Evolutionary conservation across 2,329 filamentous ascomycete genomes (phyloP).

Genomic region (Cylindrodendrum hubeiense): DNA sequence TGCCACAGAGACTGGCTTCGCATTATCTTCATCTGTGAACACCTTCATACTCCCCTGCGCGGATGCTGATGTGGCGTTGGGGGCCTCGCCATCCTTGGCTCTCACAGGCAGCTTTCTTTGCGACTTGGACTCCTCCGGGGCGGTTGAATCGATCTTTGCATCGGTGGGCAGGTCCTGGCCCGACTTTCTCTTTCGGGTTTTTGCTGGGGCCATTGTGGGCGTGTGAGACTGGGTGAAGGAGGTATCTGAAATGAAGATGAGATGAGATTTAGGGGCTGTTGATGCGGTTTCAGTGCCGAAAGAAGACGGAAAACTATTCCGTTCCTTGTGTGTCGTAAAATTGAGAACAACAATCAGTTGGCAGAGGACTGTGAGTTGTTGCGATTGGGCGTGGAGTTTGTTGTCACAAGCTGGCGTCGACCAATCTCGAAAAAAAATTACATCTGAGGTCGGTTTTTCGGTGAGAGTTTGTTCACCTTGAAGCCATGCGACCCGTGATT

Average conservation of each 20-base stretch:
- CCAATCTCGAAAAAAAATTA: slow-evolving; percentile 20
- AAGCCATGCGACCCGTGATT: slow-evolving; percentile 32
- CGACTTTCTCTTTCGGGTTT: slow-evolving; percentile 48
- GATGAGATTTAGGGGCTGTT: not conserved
- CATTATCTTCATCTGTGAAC: slow-evolving; percentile 51
- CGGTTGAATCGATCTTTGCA: slow-evolving; percentile 11
- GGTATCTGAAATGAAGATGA: slow-evolving; percentile 1
- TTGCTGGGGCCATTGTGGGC: slow-evolving; percentile 38
- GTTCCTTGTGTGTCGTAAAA: no score
- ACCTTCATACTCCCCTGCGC: slow-evolving; percentile 47
- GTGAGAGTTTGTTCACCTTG: slow-evolving; percentile 22
- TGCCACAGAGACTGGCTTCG: slow-evolving; percentile 23
- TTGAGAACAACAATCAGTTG: not conserved
- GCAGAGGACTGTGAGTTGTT: slow-evolving; percentile 6
- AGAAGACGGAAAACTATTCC: not conserved
- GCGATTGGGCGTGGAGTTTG: slow-evolving; percentile 14
- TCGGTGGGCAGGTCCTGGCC: slow-evolving; percentile 34
- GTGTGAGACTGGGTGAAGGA: slow-evolving; percentile 19
- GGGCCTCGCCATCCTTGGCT: slow-evolving; percentile 46
- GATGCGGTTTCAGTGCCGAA: not conserved
- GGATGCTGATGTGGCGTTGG: slow-evolving; percentile 19
- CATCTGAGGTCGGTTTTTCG: slow-evolving; percentile 34
- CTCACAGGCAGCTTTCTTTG: slow-evolving; percentile 51
- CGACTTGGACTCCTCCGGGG: slow-evolving; percentile 33
- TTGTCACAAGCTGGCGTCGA: slow-evolving; percentile 29